Evolutionary conservation across 257 asterid genomes (phyloP).

Genomic region (Orobanche coerulescens): DNA sequence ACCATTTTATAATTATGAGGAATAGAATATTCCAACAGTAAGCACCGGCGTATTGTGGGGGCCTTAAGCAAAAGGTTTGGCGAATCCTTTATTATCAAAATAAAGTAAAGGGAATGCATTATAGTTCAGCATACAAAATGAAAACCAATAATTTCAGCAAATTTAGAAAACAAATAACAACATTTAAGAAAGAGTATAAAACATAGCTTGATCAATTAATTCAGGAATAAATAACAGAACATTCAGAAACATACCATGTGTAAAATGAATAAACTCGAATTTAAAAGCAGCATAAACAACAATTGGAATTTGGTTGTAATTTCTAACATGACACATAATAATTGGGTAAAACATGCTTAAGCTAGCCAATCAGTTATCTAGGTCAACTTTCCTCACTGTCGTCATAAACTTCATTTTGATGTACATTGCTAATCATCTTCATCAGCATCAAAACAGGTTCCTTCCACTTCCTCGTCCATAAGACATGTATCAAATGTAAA

Average conservation of each 20-base stretch:
- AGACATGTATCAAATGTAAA: too few species aligned
- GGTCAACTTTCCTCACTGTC: too few species aligned
- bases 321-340: not conserved
- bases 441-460: too few species aligned
- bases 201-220: not conserved
- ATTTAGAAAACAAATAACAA: not conserved
- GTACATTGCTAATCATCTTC: too few species aligned
- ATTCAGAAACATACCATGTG: not conserved
- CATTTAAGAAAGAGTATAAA: not conserved
- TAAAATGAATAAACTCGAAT: not conserved
- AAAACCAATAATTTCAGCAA: not conserved
- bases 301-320: not conserved
- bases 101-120: not conserved
- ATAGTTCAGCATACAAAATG: not conserved
- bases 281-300: not conserved
- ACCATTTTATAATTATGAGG: too few species aligned
- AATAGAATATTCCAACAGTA: too few species aligned
- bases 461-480: too few species aligned
- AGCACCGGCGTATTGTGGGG: not conserved
- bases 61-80: slow-evolving; percentile 9
- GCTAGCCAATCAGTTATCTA: too few species aligned
- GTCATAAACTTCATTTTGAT: too few species aligned
- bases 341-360: too few species aligned
- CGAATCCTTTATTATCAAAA: not conserved
- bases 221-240: not conserved